Percentiles rank a stretch among this genome's conserved stretches.
These are phyloP conservation scores for Alternaria sp. DNA, from an alignment of 2,329 filamentous ascomycete genomes.

Conservation along the genomic window DNA sequence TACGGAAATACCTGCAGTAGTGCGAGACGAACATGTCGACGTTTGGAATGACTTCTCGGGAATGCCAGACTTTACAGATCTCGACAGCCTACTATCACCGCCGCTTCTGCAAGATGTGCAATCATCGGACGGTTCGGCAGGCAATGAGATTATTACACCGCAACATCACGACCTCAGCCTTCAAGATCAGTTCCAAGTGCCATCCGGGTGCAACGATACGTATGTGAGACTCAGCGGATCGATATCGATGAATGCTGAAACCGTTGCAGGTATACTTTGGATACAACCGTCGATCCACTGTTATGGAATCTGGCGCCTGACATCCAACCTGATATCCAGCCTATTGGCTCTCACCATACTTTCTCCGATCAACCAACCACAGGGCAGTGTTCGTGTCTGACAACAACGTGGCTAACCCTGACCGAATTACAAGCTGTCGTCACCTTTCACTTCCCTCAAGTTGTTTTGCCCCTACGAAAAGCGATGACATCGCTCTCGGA, in stretches of 20 bases:
- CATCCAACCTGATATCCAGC: not conserved
- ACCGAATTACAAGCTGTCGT: conserved; percentile 52
- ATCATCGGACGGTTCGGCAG: conserved; percentile 5
- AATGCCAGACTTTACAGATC: conserved; percentile 16
- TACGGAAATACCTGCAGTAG: not conserved
- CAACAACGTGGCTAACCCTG: conserved; percentile 56
- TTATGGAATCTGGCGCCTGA: conserved; percentile 31
- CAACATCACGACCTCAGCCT: conserved; percentile 16
- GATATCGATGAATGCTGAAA: not conserved
- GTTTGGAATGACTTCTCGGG: conserved; percentile 7
- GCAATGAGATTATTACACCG: conserved; percentile 10
- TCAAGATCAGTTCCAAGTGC: conserved; percentile 8
- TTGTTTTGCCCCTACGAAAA: conserved; percentile 52
- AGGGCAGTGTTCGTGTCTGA: conserved; percentile 55
- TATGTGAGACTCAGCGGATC: conserved; percentile 12
- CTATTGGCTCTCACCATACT: conserved; percentile 3
- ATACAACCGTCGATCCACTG: conserved; percentile 35
- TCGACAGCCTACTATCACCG: conserved; percentile 23
- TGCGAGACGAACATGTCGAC: conserved; percentile 4
- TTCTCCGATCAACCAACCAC: conserved; percentile 14
- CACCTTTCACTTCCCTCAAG: conserved; percentile 53
- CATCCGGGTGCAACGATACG: conserved; percentile 18
- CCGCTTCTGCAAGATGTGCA: conserved; percentile 15
- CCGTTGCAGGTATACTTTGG: conserved; percentile 18
- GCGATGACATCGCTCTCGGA: conserved; percentile 52